A percentile compares a stretch with the other conserved stretches of the same genome.
These are phyloP conservation scores for Nakaseomyces delphensis DNA, from an alignment of 1,139 yeast species.

Conservation along the genomic window DNA sequence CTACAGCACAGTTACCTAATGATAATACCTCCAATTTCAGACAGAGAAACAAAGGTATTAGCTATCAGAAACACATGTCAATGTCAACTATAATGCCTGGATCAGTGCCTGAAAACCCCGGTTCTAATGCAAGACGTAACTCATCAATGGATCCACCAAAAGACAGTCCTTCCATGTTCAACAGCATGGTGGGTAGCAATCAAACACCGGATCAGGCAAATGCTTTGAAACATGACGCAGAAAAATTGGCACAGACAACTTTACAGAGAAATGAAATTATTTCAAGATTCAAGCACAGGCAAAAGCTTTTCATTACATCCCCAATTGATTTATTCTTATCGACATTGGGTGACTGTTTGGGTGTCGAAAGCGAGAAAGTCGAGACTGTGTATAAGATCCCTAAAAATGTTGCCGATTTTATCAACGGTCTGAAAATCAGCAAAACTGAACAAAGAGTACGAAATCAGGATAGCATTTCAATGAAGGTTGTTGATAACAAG, in stretches of 20 bases:
- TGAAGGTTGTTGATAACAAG: slow-evolving; percentile 20
- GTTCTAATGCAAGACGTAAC: neutral
- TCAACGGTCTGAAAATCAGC: slow-evolving; percentile 27
- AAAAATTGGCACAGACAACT: slow-evolving; percentile 21
- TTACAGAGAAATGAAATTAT: slow-evolving; percentile 27
- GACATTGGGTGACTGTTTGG: slow-evolving; percentile 30
- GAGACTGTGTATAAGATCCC: slow-evolving; percentile 26
- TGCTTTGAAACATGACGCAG: slow-evolving; percentile 20
- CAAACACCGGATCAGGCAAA: slow-evolving; percentile 10
- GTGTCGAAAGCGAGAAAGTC: slow-evolving; percentile 23
- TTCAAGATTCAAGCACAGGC: slow-evolving; percentile 30
- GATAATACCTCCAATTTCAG: slow-evolving; percentile 1
- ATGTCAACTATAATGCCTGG: neutral
- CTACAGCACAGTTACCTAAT: slow-evolving; percentile 4
- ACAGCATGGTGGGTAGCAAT: neutral
- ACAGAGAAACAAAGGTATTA: neutral
- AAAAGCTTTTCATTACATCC: slow-evolving; percentile 27
- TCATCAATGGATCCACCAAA: slow-evolving; percentile 2
- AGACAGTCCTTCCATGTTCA: neutral
- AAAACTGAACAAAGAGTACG: slow-evolving; percentile 29
- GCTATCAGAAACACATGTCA: neutral
- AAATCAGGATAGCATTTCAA: slow-evolving; percentile 27
- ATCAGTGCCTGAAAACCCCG: neutral
- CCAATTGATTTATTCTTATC: slow-evolving; percentile 28
- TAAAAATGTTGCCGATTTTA: slow-evolving; percentile 21